phyloP scores from a whole-genome alignment of 257 asterid species.

The Fraxinus excelsior region DNA sequence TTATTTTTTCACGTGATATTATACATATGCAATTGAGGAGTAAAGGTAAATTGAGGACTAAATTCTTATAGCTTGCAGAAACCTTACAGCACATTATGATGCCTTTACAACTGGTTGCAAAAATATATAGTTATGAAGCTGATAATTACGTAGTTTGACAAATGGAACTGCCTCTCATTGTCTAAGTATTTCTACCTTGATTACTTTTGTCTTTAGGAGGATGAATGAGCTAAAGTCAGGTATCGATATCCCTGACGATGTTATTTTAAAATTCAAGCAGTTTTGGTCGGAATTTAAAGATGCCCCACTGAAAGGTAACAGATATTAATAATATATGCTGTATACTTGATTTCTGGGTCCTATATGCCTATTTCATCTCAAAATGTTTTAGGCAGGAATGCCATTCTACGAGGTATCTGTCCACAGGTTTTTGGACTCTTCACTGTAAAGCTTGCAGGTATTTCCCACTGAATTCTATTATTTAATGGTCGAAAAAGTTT shows the following conservation, averaged over 20 bases:
- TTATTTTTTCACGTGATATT: background rate
- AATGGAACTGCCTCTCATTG: conserved; percentile 10
- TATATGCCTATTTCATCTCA: conserved; percentile 5
- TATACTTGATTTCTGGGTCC: background rate
- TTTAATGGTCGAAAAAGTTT: conserved; percentile 16
- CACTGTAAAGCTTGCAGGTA: conserved; percentile 99
- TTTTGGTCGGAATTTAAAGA: conserved; percentile 81
- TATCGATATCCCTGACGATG: conserved; percentile 73
- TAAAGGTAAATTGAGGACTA: background rate
- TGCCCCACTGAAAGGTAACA: conserved; percentile 77
- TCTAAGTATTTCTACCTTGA: conserved; percentile 13
- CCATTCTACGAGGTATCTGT: conserved; percentile 82
- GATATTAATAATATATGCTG: conserved; percentile 1
- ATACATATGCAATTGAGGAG: background rate
- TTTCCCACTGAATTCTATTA: conserved; percentile 10
- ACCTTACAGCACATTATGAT: background rate
- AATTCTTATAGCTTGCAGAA: background rate
- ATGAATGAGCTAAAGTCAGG: conserved; percentile 79
- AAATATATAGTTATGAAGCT: background rate
- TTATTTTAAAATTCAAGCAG: conserved; percentile 60
- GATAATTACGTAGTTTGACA: conserved; percentile 11
- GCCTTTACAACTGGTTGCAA: background rate
- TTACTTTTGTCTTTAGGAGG: conserved; percentile 54
- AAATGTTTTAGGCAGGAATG: conserved; percentile 76
- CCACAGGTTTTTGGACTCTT: conserved; percentile 98